These are phyloP conservation scores for Arabidopsis hybrid DNA, from an alignment of 441 rosid genomes.

Conservation along the genomic window DNA sequence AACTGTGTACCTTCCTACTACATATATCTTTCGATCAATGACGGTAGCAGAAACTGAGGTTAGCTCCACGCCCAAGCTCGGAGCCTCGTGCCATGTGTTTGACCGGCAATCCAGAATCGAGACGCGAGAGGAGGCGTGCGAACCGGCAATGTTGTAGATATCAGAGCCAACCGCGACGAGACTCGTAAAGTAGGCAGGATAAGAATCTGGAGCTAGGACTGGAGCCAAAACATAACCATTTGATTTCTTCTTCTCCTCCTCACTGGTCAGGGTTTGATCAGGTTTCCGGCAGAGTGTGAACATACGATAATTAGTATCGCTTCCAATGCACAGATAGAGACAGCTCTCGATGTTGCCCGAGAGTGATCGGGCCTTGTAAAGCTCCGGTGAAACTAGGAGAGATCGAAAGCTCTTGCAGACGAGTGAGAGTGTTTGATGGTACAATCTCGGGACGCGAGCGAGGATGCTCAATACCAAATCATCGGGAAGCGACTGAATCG, in stretches of 20 bases:
- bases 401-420: background rate
- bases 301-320: background rate
- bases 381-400: slow-evolving; percentile 4
- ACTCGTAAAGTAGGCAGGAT: background rate
- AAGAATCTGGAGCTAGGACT: background rate
- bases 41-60: too few relatives aligned
- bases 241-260: too few relatives aligned
- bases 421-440: slow-evolving; percentile 3
- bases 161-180: background rate
- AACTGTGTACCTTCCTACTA: too few relatives aligned
- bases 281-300: background rate
- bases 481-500: background rate
- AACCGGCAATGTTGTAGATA: background rate
- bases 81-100: too few relatives aligned
- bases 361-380: background rate
- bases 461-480: background rate
- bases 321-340: background rate
- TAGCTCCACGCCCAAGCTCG: too few relatives aligned
- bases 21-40: too few relatives aligned
- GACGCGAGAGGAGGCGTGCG: too few relatives aligned
- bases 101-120: too few relatives aligned
- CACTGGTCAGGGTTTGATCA: background rate
- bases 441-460: background rate
- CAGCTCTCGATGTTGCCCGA: background rate
- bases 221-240: background rate